Base-by-base conservation (phyloP, 495 filamentous ascomycete genomes). In the Penicillium angulare region DNA sequence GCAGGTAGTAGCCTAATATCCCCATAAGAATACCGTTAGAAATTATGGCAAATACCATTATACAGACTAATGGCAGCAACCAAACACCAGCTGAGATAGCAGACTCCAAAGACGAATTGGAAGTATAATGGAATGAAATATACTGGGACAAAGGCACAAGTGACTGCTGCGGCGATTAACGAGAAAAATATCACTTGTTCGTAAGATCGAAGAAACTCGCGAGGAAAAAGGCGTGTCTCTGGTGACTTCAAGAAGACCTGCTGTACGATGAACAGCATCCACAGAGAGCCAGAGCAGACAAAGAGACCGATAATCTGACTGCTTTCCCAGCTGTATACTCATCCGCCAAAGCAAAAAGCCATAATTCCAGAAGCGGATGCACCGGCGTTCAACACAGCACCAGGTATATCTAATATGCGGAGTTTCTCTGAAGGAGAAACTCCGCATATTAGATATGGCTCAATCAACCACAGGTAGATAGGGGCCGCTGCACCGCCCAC, bases 81-180 rank as follows among this genome's bases (percentile, higher is more conserved):
- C 75, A 64, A 2, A 70, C 62, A 0, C 72, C 74, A 0, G 69
- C 57, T 15, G 65, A 35, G 6, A 77, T 56, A 0, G 69, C 61
- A 9, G 3, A 68, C 73, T 12, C 52, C 56, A n/a, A n/a, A n/a
- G n/a, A n/a, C n/a, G 54, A 80, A 79, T 24, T 73, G 63, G 43
- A 79, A 79, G 52, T 60, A 77, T 6, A 81, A 52, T 6, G 78
- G 77, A 22, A 79, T 64, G 46, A 79, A 82, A 54, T 82, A 81
- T 13, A 81, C 60, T 0, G 67, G 45, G 26, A 68, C 49, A 3
- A 31, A 15, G 31, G 31, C n/a, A n/a, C n/a, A n/a, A n/a, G n/a
- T n/a, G n/a, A n/a, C n/a, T n/a, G n/a, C n/a, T n/a, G n/a, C n/a
- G n/a, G n/a, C n/a, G n/a, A n/a, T n/a, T n/a, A n/a, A n/a, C n/a